Conservation (phyloP, 139 green algal species). For the Tetratostichococcus sp. region DNA sequence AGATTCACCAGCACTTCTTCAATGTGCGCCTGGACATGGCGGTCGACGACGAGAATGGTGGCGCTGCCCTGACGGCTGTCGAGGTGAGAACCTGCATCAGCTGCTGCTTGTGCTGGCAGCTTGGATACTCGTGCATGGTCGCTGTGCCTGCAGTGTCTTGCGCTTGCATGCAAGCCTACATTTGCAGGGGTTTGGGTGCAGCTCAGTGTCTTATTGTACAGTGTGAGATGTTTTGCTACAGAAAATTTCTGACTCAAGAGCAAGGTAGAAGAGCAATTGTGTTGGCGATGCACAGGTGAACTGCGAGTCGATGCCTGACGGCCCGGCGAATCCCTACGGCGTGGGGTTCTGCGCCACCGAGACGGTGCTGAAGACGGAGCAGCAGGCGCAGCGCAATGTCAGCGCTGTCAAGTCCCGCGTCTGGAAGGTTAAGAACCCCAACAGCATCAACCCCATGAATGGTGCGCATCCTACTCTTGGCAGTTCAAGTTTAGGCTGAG, state of each 20-base stretch:
- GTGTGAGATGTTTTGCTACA: too few relatives aligned
- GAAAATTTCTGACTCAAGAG: too few relatives aligned
- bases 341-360: conserved; percentile 70
- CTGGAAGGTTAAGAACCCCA: conserved; percentile 69
- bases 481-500: too few relatives aligned
- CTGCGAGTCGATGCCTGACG: conserved; percentile 45
- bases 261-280: too few relatives aligned
- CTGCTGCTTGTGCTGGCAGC: too few relatives aligned
- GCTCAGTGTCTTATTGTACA: too few relatives aligned
- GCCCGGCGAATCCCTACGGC: conserved; percentile 64
- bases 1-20: conserved; percentile 86
- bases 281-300: conserved; percentile 41
- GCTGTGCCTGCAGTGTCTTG: too few relatives aligned
- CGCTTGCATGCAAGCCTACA: too few relatives aligned
- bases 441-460: conserved; percentile 49
- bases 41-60: conserved; percentile 66
- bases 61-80: conserved; percentile 27
- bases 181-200: too few relatives aligned
- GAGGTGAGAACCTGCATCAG: too few relatives aligned
- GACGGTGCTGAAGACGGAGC: conserved; percentile 58
- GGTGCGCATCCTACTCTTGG: too few relatives aligned
- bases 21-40: conserved; percentile 70
- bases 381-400: conserved; percentile 33
- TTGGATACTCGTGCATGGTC: too few relatives aligned
- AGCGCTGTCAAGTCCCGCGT: conserved; percentile 36